Conservation (phyloP, 805 yeast genomes). For the Nakazawaea ishiwadae region DNA sequence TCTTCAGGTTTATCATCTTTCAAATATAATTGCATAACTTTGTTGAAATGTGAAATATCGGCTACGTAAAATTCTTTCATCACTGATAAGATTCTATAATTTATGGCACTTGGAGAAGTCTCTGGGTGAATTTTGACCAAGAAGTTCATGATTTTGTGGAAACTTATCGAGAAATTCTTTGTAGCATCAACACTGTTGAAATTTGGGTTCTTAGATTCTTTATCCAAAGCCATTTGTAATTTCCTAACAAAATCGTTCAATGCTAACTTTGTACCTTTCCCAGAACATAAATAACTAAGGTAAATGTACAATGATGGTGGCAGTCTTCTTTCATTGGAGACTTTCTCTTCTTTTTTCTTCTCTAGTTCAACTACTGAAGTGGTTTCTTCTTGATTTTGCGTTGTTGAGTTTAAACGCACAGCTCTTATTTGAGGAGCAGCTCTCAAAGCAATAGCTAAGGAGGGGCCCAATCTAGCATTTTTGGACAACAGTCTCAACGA, state of each 20-base stretch:
- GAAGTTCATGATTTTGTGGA: slow-evolving; percentile 5
- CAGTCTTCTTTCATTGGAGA: not conserved
- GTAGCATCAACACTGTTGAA: not conserved
- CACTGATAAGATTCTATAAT: slow-evolving; percentile 17
- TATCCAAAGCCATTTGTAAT: not conserved
- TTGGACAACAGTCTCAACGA: not conserved
- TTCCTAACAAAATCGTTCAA: not conserved
- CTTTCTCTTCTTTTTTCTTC: no score
- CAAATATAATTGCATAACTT: slow-evolving; percentile 19
- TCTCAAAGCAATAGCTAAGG: not conserved
- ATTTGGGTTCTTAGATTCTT: not conserved
- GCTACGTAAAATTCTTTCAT: slow-evolving; percentile 17
- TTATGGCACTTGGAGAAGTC: not conserved
- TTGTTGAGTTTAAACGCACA: not conserved
- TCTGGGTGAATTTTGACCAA: not conserved
- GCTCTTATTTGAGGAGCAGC: not conserved
- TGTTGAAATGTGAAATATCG: slow-evolving; percentile 23
- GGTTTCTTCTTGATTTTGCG: no score
- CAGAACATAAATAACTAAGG: not conserved
- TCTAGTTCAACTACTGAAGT: no score
- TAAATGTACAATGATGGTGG: not conserved
- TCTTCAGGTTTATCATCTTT: slow-evolving; percentile 20
- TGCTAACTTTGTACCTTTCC: not conserved
- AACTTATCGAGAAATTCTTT: no score
- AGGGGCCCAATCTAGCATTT: not conserved